Evolutionary conservation across 2,329 filamentous ascomycete genomes (phyloP).

Genomic region (Fusarium sp.): DNA sequence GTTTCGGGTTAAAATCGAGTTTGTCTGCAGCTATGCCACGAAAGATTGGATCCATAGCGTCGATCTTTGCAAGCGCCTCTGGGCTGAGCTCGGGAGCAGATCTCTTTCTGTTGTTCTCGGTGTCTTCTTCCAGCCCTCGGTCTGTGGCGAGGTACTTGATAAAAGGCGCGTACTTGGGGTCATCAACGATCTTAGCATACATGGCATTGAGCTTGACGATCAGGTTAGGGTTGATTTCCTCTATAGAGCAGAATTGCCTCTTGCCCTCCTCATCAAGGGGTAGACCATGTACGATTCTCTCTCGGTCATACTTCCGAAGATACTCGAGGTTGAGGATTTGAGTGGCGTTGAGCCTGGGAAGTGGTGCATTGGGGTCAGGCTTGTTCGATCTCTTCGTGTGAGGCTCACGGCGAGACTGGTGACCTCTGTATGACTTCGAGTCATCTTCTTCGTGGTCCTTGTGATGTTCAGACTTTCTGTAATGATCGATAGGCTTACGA

Average conservation of each 20-base stretch:
- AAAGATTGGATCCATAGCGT: not conserved
- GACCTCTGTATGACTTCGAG: not conserved
- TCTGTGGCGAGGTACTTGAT: not conserved
- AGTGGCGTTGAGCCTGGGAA: slow-evolving; percentile 2
- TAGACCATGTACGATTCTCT: not conserved
- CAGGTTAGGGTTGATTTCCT: not conserved
- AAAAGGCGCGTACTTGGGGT: not conserved
- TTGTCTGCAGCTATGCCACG: not conserved
- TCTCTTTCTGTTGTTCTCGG: not conserved
- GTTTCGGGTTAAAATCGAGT: not conserved
- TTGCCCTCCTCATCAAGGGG: not conserved
- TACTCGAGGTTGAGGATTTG: slow-evolving; percentile 16
- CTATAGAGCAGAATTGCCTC: too few relatives aligned
- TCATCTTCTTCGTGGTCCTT: not conserved
- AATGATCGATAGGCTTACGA: not conserved
- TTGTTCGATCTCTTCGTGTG: not conserved
- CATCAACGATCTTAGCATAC: not conserved
- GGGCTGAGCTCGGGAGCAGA: not conserved
- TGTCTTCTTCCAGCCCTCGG: not conserved
- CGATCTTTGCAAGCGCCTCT: not conserved
- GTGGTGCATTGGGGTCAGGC: not conserved
- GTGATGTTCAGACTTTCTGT: not conserved
- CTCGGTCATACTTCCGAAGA: not conserved
- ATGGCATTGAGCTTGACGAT: slow-evolving; percentile 20
- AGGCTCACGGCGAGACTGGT: not conserved